Conservation (phyloP, 768 basidiomycete species). For the Mycena latifolia region DNA sequence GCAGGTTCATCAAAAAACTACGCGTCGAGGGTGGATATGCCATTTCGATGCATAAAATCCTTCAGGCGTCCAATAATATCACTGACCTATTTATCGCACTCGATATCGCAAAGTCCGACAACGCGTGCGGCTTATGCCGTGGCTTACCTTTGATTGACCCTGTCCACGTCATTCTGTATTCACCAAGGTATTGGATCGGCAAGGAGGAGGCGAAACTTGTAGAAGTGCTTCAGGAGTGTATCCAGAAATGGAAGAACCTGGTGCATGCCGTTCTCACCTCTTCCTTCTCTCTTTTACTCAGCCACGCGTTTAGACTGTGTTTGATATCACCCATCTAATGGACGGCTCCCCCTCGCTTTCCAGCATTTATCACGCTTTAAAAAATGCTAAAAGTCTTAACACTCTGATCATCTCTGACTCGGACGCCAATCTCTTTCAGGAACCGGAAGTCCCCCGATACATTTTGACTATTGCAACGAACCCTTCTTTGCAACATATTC, state of each 20-base stretch:
- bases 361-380: background rate
- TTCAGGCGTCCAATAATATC: background rate
- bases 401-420: background rate
- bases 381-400: background rate
- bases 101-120: slow-evolving; percentile 8
- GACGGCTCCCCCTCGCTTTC: no score
- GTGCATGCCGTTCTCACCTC: background rate
- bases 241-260: slow-evolving; percentile 9
- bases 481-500: background rate
- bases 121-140: background rate
- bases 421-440: background rate
- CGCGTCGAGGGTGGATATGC: slow-evolving; percentile 17
- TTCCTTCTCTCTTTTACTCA: background rate
- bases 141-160: slow-evolving; percentile 14
- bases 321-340: no score
- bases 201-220: background rate
- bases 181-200: background rate
- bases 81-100: slow-evolving; percentile 8
- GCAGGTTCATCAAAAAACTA: slow-evolving; percentile 8
- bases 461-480: background rate
- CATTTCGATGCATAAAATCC: background rate
- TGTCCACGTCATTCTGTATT: slow-evolving; percentile 4
- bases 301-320: background rate
- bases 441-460: background rate
- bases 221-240: background rate